phyloP scores from a whole-genome alignment of 2,329 filamentous ascomycete species.

The Pyricularia sp. region DNA sequence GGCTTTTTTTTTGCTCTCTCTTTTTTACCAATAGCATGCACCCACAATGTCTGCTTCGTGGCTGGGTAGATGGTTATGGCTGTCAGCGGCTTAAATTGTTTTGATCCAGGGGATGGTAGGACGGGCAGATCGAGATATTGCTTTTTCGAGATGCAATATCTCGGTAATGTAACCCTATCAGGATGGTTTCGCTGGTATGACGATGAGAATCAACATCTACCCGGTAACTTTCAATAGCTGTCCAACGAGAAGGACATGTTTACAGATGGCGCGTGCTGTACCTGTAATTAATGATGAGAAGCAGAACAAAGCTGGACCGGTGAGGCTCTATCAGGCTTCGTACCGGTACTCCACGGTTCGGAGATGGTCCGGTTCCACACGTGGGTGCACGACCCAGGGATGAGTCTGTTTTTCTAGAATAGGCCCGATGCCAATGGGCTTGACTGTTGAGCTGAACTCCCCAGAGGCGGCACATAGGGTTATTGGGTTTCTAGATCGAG shows the following conservation, averaged over 20 bases:
- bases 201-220: neutral
- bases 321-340: neutral
- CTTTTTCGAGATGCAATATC: neutral
- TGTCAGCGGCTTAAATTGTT: neutral
- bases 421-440: neutral
- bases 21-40: neutral
- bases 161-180: neutral
- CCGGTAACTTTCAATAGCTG: neutral
- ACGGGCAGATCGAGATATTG: neutral
- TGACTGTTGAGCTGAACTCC: neutral
- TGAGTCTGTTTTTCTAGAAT: neutral
- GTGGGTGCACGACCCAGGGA: neutral
- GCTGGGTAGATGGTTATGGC: neutral
- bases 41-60: neutral
- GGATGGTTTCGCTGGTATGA: neutral
- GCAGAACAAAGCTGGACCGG: neutral
- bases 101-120: neutral
- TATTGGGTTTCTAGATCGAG: neutral
- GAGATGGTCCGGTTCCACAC: neutral
- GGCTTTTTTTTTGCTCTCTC: neutral
- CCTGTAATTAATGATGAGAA: neutral
- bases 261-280: neutral
- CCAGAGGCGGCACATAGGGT: neutral
- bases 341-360: neutral
- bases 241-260: neutral